These are phyloP conservation scores for Paecilomyces formosus DNA, from an alignment of 2,329 filamentous ascomycete species.

Conservation along the genomic window DNA sequence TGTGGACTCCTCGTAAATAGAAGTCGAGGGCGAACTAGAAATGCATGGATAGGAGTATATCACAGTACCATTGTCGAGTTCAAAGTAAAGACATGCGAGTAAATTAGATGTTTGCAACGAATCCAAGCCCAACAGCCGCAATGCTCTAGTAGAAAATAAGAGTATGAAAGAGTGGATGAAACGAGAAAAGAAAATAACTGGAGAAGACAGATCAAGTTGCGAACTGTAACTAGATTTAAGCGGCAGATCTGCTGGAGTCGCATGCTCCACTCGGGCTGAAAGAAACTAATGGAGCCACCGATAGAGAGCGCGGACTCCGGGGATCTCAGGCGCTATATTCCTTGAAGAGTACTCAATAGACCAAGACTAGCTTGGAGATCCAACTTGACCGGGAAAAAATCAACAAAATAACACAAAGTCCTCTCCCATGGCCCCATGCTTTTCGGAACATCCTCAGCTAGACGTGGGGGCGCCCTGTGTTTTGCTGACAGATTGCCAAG, in stretches of 20 bases:
- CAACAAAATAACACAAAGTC: neutral
- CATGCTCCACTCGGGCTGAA: slow-evolving; percentile 7
- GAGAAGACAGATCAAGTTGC: neutral
- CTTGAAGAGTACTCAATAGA: neutral
- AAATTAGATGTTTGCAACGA: neutral
- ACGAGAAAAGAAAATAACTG: neutral
- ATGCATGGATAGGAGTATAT: neutral
- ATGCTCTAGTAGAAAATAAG: neutral
- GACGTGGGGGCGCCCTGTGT: no score
- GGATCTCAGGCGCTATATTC: neutral
- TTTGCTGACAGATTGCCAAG: no score
- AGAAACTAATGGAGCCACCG: neutral
- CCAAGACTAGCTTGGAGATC: neutral
- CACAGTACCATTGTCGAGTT: neutral
- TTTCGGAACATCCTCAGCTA: neutral
- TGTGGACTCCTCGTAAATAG: slow-evolving; percentile 3
- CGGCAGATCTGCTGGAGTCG: neutral
- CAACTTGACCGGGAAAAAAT: neutral
- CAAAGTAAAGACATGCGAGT: neutral
- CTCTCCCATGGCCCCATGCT: neutral
- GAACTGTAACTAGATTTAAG: neutral
- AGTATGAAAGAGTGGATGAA: neutral
- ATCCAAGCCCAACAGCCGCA: neutral
- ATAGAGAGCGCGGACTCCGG: neutral
- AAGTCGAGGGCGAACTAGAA: neutral